Conservation (phyloP, 768 basidiomycete species). For the Tulasnella sp. region DNA sequence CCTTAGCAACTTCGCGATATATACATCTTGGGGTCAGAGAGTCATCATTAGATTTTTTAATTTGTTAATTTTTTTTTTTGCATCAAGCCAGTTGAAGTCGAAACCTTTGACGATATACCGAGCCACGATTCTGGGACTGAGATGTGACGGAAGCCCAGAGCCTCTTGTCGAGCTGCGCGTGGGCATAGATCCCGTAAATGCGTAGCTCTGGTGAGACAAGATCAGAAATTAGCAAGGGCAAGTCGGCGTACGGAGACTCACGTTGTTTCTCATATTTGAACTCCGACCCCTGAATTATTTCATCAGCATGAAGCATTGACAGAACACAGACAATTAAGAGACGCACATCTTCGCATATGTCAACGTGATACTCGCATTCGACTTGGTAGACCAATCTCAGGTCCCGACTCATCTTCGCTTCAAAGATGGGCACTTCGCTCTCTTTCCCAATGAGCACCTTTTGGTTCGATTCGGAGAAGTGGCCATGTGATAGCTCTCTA, state of each 20-base stretch:
- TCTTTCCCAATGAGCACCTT: slow-evolving; percentile 41
- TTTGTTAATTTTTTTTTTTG: not conserved
- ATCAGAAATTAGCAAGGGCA: not conserved
- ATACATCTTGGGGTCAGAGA: not conserved
- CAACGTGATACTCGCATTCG: not conserved
- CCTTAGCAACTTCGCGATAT: not conserved
- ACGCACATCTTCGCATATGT: not conserved
- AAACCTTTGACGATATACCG: slow-evolving; percentile 44
- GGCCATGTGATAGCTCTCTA: slow-evolving; percentile 71
- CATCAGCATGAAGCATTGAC: too few species aligned
- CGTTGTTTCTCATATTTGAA: slow-evolving; percentile 6
- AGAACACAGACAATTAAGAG: too few species aligned
- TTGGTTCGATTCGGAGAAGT: slow-evolving; percentile 56
- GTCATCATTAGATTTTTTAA: too few species aligned
- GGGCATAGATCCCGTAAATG: slow-evolving; percentile 42
- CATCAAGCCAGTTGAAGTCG: not conserved
- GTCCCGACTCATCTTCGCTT: too few species aligned
- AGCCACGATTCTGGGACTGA: slow-evolving; percentile 35
- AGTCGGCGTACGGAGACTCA: not conserved
- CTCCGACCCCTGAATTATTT: not conserved
- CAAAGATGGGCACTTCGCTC: too few species aligned
- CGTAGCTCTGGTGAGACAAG: not conserved
- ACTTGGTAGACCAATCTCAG: slow-evolving; percentile 32
- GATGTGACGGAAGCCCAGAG: slow-evolving; percentile 38
- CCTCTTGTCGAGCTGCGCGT: slow-evolving; percentile 34